Percentiles rank a stretch among this genome's conserved stretches.
Conservation (phyloP, 345 rosid genomes). For the Gossypium sturtianum region DNA sequence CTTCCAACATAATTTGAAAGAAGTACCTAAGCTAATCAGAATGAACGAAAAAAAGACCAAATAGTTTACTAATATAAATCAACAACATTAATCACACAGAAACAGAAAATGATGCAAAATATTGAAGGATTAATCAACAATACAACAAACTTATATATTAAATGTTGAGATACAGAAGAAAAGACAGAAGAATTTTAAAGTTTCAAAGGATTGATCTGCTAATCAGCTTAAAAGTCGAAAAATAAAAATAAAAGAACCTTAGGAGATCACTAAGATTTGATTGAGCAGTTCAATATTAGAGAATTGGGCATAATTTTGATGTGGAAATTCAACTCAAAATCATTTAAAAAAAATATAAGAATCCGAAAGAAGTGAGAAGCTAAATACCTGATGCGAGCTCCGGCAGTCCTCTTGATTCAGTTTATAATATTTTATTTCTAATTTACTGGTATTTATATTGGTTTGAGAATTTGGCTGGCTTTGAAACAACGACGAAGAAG, state of each 20-base stretch:
- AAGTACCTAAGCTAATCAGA: background rate
- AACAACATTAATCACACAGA: background rate
- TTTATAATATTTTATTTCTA: background rate
- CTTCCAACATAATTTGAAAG: background rate
- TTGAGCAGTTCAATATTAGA: background rate
- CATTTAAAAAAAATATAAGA: background rate
- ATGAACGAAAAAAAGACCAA: background rate
- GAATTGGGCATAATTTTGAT: no score
- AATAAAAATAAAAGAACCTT: background rate
- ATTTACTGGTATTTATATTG: background rate
- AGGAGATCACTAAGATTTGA: background rate
- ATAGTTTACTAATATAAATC: background rate
- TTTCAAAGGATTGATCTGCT: background rate
- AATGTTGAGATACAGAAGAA: background rate
- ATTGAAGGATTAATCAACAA: background rate
- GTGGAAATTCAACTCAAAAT: no score
- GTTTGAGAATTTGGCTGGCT: background rate
- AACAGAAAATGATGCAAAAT: background rate
- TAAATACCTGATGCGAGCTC: background rate
- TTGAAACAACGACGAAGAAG: background rate
- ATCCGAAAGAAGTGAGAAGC: background rate
- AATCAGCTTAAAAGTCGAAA: no score
- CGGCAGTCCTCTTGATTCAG: background rate
- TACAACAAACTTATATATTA: background rate
- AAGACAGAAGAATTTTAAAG: background rate